Evolutionary conservation across 495 filamentous ascomycete genomes (phyloP).

Genomic region (Aspergillus egyptiacus): DNA sequence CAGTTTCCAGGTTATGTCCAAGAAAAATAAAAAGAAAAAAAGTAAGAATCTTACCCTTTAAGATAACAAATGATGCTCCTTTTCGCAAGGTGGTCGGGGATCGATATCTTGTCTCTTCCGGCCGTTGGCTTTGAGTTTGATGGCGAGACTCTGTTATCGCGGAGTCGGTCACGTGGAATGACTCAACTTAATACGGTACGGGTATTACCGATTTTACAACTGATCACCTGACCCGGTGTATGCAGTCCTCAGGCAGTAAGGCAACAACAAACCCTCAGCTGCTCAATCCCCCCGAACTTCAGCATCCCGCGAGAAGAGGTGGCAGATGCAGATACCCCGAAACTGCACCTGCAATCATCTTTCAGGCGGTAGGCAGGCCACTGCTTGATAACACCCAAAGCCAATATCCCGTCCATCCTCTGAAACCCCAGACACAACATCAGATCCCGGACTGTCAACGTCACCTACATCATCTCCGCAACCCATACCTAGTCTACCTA

Average conservation of each 20-base stretch:
- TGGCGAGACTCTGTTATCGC: slow-evolving; percentile 37
- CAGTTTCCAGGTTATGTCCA: not conserved
- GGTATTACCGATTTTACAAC: not conserved
- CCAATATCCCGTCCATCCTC: no score
- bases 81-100: slow-evolving; percentile 1
- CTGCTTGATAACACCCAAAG: slow-evolving; percentile 22
- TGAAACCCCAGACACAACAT: no score
- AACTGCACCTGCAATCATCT: slow-evolving; percentile 21
- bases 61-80: not conserved
- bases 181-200: slow-evolving; percentile 11
- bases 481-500: no score
- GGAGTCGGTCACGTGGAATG: slow-evolving; percentile 15
- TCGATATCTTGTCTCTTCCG: slow-evolving; percentile 8
- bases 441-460: no score
- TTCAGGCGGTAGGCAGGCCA: slow-evolving; percentile 37
- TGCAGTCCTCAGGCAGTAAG: slow-evolving; percentile 3
- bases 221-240: not conserved
- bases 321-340: no score
- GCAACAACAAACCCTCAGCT: not conserved
- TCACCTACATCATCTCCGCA: not conserved
- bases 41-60: slow-evolving; percentile 6
- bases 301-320: no score
- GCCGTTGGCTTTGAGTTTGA: slow-evolving; percentile 14
- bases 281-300: not conserved
- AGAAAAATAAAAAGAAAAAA: slow-evolving; percentile 2